Evolutionary conservation across 106 monocot genomes (phyloP), one percentile per base, ranked within the genome.

Genomic region (Dendrobium catenatum): DNA sequence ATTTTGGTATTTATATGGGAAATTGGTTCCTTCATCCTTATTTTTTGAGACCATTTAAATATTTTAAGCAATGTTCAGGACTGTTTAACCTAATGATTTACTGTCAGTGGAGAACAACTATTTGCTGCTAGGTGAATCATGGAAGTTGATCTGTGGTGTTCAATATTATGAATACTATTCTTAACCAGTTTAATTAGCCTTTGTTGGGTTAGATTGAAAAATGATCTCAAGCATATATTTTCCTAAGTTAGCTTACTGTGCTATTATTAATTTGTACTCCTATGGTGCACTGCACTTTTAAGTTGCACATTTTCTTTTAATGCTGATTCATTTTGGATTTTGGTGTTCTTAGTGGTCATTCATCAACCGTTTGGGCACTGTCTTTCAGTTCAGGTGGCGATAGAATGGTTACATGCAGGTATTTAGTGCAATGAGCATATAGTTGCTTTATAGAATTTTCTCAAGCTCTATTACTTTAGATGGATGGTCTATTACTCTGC

Each of bases 351-450:
- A 96, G 96, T 86, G 96, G 97, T 41, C 97, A 97, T 88, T 81
- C 97, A 77, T 97, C 97, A 41, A 97, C 97, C 73, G 92, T 97
- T 9, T 97, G 97, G 97, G 87, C 90, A 76, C 33, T 89, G 37
- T 90, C 94, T 48, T 97, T 97, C 82, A 94, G 83, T 73, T 59
- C 84, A 1, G 78, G 6, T 72, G 97, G 97, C 41, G 91, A 94
- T 75, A 87, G 86, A 88, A 92, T 97, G 94, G 92, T 92, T 15
- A 92, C 97, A 15, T 92, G 92, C 87, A 97, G 97, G 97, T 97
- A 84, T 73, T 42, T 76, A 86, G 75, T 42, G 80, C 13, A 44
- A 73, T 29, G 40, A 33, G 41, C 37, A 15, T 33, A 48, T 46
- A 55, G 27, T 31, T 73, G 19, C 31, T 33, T 18, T 11, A 55